Evolutionary conservation across 2,329 filamentous ascomycete genomes (phyloP).

Genomic region (Chaetomium sp.): DNA sequence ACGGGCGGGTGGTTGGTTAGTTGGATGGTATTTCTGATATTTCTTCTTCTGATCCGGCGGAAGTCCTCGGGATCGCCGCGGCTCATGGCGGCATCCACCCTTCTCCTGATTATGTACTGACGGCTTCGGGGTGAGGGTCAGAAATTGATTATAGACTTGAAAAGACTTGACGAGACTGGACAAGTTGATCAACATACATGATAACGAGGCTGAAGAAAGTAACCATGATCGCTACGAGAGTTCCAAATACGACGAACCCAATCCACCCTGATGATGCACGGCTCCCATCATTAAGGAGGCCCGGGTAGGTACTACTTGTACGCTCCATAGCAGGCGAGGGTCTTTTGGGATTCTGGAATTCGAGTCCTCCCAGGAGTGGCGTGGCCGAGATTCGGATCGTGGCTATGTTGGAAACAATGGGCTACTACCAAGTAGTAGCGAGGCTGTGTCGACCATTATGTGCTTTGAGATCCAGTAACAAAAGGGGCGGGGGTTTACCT

Average conservation of each 20-base stretch:
- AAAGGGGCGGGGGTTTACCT: too few species aligned
- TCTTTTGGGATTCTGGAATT: too few species aligned
- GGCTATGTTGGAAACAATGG: too few species aligned
- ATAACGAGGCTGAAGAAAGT: neutral
- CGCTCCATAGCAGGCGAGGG: neutral
- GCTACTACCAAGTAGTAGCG: too few species aligned
- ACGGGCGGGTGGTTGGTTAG: neutral
- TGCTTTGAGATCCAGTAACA: neutral
- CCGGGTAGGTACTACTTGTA: neutral
- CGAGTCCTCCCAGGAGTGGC: too few species aligned
- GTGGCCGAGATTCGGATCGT: too few species aligned
- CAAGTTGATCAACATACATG: slow-evolving; percentile 1
- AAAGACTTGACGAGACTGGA: neutral
- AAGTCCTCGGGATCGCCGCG: neutral
- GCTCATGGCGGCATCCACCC: neutral
- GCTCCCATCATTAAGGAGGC: neutral
- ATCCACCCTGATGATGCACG: neutral
- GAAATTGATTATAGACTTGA: too few species aligned
- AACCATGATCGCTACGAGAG: neutral
- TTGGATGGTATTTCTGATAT: neutral
- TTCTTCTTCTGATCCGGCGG: neutral
- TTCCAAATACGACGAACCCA: slow-evolving; percentile 13
- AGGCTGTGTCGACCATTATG: neutral
- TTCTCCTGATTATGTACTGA: neutral
- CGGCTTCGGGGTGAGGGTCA: neutral